These are phyloP conservation scores for Tetrapisispora phaffii DNA, from an alignment of 805 yeast species.

Conservation along the genomic window DNA sequence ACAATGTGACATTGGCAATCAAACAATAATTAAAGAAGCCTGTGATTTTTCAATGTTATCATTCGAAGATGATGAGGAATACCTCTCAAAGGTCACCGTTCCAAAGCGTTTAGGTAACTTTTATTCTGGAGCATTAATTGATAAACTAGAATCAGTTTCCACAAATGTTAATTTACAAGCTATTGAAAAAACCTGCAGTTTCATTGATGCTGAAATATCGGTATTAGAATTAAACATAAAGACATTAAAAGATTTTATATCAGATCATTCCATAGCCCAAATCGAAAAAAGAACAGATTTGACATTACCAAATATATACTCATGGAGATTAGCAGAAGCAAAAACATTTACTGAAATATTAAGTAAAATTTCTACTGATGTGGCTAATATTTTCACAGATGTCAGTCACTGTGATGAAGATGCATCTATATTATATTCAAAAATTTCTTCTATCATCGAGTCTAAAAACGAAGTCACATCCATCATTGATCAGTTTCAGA, in stretches of 20 bases:
- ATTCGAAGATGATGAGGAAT: constrained; percentile 25
- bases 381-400: neutral
- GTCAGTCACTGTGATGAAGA: neutral
- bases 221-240: constrained; percentile 26
- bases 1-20: constrained; percentile 6
- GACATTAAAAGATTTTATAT: constrained; percentile 22
- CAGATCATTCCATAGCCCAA: constrained; percentile 26
- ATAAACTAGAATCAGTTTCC: constrained; percentile 7
- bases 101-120: constrained; percentile 16
- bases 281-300: constrained; percentile 20
- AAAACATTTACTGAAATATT: constrained; percentile 9
- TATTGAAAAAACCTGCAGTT: constrained; percentile 21
- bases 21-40: constrained; percentile 12
- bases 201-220: constrained; percentile 27
- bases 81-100: constrained; percentile 11
- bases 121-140: constrained; percentile 16
- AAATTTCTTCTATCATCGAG: neutral
- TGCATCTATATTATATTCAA: neutral
- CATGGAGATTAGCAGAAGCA: constrained; percentile 34
- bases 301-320: constrained; percentile 23
- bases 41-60: constrained; percentile 13
- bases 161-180: constrained; percentile 12
- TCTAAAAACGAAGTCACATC: neutral
- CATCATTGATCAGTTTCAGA: neutral
- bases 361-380: neutral